phyloP scores from a whole-genome alignment of 2,329 filamentous ascomycete genomes.

The Aspergillus sergii region DNA sequence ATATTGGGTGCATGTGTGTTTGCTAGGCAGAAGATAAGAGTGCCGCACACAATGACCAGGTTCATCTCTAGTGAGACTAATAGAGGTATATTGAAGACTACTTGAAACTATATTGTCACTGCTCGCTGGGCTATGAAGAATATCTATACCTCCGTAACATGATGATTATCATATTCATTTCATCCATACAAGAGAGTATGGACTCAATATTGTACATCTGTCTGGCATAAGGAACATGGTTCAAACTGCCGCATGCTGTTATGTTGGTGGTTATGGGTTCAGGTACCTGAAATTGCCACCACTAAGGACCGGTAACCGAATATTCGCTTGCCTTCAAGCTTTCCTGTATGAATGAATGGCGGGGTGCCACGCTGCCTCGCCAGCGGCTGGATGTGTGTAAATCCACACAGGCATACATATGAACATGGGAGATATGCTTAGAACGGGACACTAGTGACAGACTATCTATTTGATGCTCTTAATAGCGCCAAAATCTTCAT shows the following conservation, averaged over 20 bases:
- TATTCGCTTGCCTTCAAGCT: slow-evolving; percentile 7
- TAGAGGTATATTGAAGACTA: background rate
- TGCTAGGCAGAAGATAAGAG: background rate
- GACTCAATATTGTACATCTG: background rate
- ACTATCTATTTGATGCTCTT: background rate
- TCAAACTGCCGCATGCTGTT: slow-evolving; percentile 1
- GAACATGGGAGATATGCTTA: background rate
- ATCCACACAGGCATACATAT: background rate
- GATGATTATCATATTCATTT: background rate
- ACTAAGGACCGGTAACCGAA: background rate
- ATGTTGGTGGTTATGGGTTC: background rate
- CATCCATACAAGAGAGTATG: background rate
- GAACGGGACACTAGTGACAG: background rate
- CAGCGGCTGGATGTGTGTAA: background rate
- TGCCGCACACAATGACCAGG: background rate
- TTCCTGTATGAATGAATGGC: background rate
- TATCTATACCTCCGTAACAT: background rate
- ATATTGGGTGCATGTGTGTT: background rate
- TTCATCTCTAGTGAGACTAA: background rate
- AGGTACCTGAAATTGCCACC: slow-evolving; percentile 1
- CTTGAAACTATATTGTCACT: background rate
- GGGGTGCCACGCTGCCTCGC: background rate
- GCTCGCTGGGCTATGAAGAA: background rate
- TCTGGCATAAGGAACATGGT: background rate
- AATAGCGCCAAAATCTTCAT: background rate